Conservation (phyloP, 441 rosid genomes). For the Heliophila coronopifolia region DNA sequence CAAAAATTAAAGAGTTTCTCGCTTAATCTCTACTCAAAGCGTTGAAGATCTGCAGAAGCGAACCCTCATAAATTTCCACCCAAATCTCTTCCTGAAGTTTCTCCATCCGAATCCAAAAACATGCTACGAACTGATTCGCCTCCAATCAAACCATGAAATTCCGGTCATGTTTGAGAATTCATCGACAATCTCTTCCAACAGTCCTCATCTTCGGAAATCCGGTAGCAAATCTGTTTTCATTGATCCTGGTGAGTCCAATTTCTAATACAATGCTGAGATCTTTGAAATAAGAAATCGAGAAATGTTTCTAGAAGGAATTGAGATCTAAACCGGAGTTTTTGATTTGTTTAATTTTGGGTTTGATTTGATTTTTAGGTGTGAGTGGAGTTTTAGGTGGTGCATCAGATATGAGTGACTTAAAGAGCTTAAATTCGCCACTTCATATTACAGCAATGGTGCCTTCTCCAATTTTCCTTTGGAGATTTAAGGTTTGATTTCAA, state of each 20-base stretch:
- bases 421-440: conserved; percentile 36
- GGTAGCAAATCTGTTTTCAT: conserved; percentile 40
- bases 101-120: too few species aligned
- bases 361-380: conserved; percentile 25
- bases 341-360: neutral
- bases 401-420: conserved; percentile 41
- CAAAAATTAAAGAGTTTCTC: conserved; percentile 1
- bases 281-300: conserved; percentile 3
- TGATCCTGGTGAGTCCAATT: conserved; percentile 37
- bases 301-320: neutral
- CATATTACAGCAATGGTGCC: conserved; percentile 42
- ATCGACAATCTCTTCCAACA: conserved; percentile 32
- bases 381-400: conserved; percentile 33
- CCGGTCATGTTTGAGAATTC: conserved; percentile 49
- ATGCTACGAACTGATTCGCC: too few species aligned
- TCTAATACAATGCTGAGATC: neutral
- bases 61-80: neutral
- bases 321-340: too few species aligned
- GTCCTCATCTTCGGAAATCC: conserved; percentile 55
- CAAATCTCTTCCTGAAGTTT: neutral
- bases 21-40: conserved; percentile 30
- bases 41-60: conserved; percentile 27
- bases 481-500: conserved; percentile 47
- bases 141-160: conserved; percentile 25
- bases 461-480: conserved; percentile 56